These are phyloP conservation scores for Ilyonectria sp. DNA, from an alignment of 2,329 filamentous ascomycete genomes.

Conservation along the genomic window DNA sequence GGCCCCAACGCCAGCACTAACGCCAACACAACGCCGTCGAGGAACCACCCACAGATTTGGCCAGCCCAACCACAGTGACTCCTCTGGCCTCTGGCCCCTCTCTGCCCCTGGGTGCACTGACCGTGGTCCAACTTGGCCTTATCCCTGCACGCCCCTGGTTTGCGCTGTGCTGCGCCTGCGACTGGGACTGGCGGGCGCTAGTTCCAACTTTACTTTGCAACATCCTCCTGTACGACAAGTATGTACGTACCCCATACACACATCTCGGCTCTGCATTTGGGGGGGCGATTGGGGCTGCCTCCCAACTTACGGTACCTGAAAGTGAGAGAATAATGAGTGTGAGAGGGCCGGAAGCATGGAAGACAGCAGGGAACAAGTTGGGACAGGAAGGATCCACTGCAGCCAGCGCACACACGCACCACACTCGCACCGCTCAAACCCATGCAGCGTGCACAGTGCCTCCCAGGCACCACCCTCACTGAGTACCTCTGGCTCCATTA, in stretches of 20 bases:
- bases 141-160: conserved; percentile 22
- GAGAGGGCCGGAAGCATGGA: conserved; percentile 26
- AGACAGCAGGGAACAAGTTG: conserved; percentile 3
- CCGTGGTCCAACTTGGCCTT: neutral
- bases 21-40: neutral
- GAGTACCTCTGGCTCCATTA: neutral
- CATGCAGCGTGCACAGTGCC: conserved; percentile 3
- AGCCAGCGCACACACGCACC: conserved; percentile 8
- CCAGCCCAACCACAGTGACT: conserved; percentile 12
- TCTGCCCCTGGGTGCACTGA: conserved; percentile 19
- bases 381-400: neutral
- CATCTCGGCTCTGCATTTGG: neutral
- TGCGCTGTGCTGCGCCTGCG: conserved; percentile 18
- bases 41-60: conserved; percentile 17
- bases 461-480: neutral
- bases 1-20: conserved; percentile 15
- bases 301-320: neutral
- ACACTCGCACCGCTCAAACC: neutral
- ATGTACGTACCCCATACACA: conserved; percentile 16
- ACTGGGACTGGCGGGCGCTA: conserved; percentile 25
- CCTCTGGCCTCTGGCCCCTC: conserved; percentile 3
- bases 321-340: neutral
- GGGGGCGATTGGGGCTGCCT: neutral
- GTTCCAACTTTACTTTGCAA: conserved; percentile 24
- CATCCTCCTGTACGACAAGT: neutral